phyloP scores from a whole-genome alignment of 129 eudicot genomes.

The Artemisia annua region DNA sequence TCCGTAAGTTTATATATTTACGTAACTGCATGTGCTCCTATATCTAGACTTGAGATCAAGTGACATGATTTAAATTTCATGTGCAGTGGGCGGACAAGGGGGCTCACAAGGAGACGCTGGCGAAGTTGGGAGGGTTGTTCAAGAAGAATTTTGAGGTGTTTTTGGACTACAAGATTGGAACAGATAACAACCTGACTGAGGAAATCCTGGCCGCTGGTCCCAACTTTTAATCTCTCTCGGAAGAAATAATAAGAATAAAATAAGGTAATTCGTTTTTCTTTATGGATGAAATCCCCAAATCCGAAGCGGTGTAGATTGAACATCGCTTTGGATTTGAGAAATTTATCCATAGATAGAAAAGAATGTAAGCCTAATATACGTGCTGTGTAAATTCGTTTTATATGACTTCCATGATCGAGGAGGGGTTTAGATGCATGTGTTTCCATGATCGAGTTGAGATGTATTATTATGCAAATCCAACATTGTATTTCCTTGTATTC shows the following conservation, averaged over 20 bases:
- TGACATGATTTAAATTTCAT: conserved; percentile 1
- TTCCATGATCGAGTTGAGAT: background rate
- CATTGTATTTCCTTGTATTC: background rate
- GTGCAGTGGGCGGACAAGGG: conserved; percentile 80
- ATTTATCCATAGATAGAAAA: background rate
- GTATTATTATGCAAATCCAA: background rate
- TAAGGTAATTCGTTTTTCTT: background rate
- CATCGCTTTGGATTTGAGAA: background rate
- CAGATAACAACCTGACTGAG: conserved; percentile 66
- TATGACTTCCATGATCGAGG: background rate
- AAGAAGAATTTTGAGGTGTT: conserved; percentile 85
- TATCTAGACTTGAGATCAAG: conserved; percentile 9
- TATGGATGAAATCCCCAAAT: background rate
- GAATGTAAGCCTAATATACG: background rate
- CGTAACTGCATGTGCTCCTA: background rate
- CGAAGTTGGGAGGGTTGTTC: conserved; percentile 83
- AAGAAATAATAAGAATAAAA: no score
- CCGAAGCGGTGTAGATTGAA: background rate
- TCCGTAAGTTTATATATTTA: conserved; percentile 47
- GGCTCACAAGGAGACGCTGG: conserved; percentile 73
- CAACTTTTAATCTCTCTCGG: conserved; percentile 38
- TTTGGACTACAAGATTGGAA: conserved; percentile 72
- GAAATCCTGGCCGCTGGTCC: conserved; percentile 96
- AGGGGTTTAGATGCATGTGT: background rate
- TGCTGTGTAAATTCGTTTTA: background rate